Base-by-base conservation (phyloP, 305 asterid genomes). In the Euphrasia arctica region DNA sequence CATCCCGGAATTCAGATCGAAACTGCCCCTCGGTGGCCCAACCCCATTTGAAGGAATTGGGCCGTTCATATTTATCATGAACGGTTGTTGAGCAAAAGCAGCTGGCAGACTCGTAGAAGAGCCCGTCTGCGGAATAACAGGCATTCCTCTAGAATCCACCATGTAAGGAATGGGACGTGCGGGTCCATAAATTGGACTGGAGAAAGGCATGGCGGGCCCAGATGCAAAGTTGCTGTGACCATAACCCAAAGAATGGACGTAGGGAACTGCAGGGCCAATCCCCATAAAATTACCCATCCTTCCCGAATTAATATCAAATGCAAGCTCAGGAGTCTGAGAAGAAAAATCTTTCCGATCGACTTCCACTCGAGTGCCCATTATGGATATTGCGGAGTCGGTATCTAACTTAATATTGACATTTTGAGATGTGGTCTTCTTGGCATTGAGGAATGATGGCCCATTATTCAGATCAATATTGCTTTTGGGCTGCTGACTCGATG, bases 311-410 rank as follows among this genome's bases (percentile, higher is more conserved):
- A 69, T 62, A 72, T 81, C 90, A 60, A 70, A 63, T 36, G 75
- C 55, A 22, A 76, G 82, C 71, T 77, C 94, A 11, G 58, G 63
- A 58, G 77, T 64, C 48, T 75, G 83, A 51, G 87, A 67, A 73
- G 51, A 64, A 60, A 51, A 12, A 59, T 83, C 88, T 63, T 74
- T 86, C 2, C 74, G 76, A 15, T 75, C 75, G 64, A 88, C 80
- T 73, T 54, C 88, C 60, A 93, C 97, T 74, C 77, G 11, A 69
- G 73, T 74, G 52, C 96, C 97, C 92, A 93, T 76, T 50, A 90
- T 83, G 70, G 95, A 86, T 68, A 93, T 85, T 25, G 72, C 82
- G 3, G 89, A 64, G 27, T 81, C 89, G 12, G 7, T 1, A 1
- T 50, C 22, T 0, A 90, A 66, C 71, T 74, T 79, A 4, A 65